These are phyloP conservation scores for Thamnidium elegans DNA, from an alignment of 192 early-diverging fungal genomes.

Conservation along the genomic window DNA sequence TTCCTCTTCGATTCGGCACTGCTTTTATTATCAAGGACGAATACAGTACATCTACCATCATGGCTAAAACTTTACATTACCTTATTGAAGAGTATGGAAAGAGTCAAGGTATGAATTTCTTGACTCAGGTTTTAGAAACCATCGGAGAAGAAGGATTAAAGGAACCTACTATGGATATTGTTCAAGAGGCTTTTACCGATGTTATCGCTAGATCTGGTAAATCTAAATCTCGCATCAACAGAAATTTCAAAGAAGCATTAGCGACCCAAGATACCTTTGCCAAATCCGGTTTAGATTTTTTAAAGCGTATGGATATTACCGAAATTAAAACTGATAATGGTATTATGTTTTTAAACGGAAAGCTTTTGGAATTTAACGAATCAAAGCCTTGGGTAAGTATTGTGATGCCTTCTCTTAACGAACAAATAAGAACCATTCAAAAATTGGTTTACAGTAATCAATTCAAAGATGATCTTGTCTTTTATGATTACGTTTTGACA, in stretches of 20 bases:
- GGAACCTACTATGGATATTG: background rate
- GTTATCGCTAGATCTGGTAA: background rate
- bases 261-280: conserved; percentile 13
- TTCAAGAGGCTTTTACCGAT: conserved; percentile 4
- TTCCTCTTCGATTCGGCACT: conserved; percentile 88
- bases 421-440: conserved; percentile 33
- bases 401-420: conserved; percentile 20
- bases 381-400: conserved; percentile 37
- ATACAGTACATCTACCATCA: conserved; percentile 34
- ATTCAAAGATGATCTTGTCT: conserved; percentile 30
- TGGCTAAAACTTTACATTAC: conserved; percentile 38
- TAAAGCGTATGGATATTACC: conserved; percentile 23
- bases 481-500: conserved; percentile 74
- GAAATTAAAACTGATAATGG: conserved; percentile 35
- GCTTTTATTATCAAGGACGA: conserved; percentile 59
- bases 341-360: conserved; percentile 79
- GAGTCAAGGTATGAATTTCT: conserved; percentile 30
- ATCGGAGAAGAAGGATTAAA: background rate
- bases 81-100: conserved; percentile 34
- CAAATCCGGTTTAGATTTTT: conserved; percentile 10
- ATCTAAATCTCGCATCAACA: conserved; percentile 13
- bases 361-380: conserved; percentile 61
- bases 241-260: conserved; percentile 22
- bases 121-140: conserved; percentile 18
- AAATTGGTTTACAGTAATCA: conserved; percentile 20